Percentiles rank a stretch among this genome's conserved stretches.
Conservation (phyloP, 305 asterid genomes). For the Ilex paraguariensis region DNA sequence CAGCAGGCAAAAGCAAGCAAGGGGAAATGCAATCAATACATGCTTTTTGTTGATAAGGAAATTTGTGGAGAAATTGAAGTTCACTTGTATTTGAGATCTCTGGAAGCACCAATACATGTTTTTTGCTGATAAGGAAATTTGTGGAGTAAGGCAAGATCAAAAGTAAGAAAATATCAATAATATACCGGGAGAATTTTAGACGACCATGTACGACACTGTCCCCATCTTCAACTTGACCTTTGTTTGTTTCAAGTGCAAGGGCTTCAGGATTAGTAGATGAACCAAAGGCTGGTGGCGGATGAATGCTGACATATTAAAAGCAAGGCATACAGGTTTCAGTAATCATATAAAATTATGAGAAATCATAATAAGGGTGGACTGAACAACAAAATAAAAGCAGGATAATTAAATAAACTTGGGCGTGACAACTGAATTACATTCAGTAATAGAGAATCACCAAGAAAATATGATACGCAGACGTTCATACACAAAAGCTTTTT, state of each 20-base stretch:
- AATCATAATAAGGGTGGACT: too few species aligned
- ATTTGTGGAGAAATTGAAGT: neutral
- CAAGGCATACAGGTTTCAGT: constrained; percentile 19
- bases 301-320: constrained; percentile 47
- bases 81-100: neutral
- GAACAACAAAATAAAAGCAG: too few species aligned
- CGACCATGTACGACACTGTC: constrained; percentile 33
- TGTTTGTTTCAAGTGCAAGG: constrained; percentile 72
- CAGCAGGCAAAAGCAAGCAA: neutral
- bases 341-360: too few species aligned
- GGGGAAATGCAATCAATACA: neutral
- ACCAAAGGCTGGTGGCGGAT: constrained; percentile 98
- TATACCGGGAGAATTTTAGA: constrained; percentile 54
- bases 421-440: too few species aligned
- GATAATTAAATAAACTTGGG: too few species aligned
- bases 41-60: too few species aligned
- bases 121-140: neutral
- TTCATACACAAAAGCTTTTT: too few species aligned
- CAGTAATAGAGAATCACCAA: too few species aligned
- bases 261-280: constrained; percentile 97
- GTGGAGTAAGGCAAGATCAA: constrained; percentile 4
- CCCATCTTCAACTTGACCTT: constrained; percentile 55
- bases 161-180: constrained; percentile 16
- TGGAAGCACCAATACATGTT: constrained; percentile 7
- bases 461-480: too few species aligned